A percentile compares a stretch with the other conserved stretches of the same genome.
Conservation (phyloP, 2,329 filamentous ascomycete species). For the Neonectria sp. region DNA sequence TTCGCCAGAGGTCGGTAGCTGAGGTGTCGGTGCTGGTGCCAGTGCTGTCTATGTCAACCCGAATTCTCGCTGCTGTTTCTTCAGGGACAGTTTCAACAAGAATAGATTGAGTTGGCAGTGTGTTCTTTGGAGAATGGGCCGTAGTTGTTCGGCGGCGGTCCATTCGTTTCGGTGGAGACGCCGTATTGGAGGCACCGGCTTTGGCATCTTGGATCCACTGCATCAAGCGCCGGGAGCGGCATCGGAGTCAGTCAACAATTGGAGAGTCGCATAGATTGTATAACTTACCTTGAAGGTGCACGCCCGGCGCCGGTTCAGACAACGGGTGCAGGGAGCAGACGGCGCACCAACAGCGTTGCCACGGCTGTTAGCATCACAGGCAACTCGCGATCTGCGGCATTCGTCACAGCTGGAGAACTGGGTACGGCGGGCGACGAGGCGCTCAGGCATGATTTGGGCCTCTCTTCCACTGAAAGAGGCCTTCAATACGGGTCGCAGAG, state of each 20-base stretch:
- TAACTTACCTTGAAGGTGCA: constrained; percentile 50
- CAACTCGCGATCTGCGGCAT: constrained; percentile 51
- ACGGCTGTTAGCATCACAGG: constrained; percentile 47
- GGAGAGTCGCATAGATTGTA: not conserved
- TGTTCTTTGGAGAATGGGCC: constrained; percentile 32
- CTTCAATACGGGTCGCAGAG: no score
- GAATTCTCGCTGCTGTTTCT: not conserved
- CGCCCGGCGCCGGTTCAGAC: constrained; percentile 42
- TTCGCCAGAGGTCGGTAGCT: not conserved
- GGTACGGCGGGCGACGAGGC: constrained; percentile 47
- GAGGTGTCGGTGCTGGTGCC: not conserved
- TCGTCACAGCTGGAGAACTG: constrained; percentile 55
- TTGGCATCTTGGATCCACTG: constrained; percentile 49
- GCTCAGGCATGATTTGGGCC: constrained; percentile 31
- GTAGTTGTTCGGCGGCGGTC: constrained; percentile 28
- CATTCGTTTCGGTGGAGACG: constrained; percentile 30
- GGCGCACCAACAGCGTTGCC: constrained; percentile 71
- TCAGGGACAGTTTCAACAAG: not conserved
- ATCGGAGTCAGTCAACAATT: constrained; percentile 17
- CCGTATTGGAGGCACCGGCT: constrained; percentile 7
- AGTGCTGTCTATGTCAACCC: not conserved
- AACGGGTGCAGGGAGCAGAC: constrained; percentile 78
- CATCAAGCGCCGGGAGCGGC: not conserved
- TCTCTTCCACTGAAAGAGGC: no score
- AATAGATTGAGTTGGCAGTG: constrained; percentile 4